A percentile compares a stretch with the other conserved stretches of the same genome.
These are phyloP conservation scores for Helicocarpus griseus DNA, from an alignment of 2,329 filamentous ascomycete genomes.

Conservation along the genomic window DNA sequence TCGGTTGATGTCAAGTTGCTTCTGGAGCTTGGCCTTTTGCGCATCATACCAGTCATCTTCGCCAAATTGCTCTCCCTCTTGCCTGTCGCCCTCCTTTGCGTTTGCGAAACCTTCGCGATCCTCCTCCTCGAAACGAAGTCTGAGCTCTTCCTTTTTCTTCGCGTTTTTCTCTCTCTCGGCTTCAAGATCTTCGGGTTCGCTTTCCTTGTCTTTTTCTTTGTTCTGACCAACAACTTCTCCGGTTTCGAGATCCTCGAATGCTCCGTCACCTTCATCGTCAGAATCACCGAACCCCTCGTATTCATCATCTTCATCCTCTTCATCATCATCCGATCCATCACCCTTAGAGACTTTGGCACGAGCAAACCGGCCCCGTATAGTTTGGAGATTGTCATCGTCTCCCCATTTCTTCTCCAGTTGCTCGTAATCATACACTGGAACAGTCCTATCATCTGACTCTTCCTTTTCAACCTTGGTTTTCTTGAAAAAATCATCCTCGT, in stretches of 20 bases:
- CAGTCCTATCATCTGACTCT: conserved; percentile 60
- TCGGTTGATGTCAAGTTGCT: conserved; percentile 94
- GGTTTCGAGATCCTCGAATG: conserved; percentile 77
- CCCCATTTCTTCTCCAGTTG: conserved; percentile 80
- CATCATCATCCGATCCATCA: conserved; percentile 43
- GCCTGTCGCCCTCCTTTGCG: conserved; percentile 70
- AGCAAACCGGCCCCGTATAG: conserved; percentile 65
- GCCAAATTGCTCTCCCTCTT: conserved; percentile 68
- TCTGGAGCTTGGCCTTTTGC: conserved; percentile 89
- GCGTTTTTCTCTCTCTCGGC: conserved; percentile 87
- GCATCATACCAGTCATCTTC: conserved; percentile 99
- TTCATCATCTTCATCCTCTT: conserved; percentile 44
- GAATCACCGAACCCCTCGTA: conserved; percentile 39
- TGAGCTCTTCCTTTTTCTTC: conserved; percentile 85
- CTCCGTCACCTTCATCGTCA: conserved; percentile 61
- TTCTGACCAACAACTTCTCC: conserved; percentile 48
- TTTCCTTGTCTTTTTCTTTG: conserved; percentile 23
- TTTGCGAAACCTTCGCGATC: conserved; percentile 83
- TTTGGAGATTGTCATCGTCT: conserved; percentile 64
- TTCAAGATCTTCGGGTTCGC: conserved; percentile 50
- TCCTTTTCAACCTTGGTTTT: conserved; percentile 43
- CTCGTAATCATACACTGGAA: conserved; percentile 72
- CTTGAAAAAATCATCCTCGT: conserved; percentile 58
- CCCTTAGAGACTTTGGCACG: conserved; percentile 54
- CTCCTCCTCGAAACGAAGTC: conserved; percentile 90